phyloP scores from a whole-genome alignment of 2,329 filamentous ascomycete species.

The Colletotrichum gigasporum region DNA sequence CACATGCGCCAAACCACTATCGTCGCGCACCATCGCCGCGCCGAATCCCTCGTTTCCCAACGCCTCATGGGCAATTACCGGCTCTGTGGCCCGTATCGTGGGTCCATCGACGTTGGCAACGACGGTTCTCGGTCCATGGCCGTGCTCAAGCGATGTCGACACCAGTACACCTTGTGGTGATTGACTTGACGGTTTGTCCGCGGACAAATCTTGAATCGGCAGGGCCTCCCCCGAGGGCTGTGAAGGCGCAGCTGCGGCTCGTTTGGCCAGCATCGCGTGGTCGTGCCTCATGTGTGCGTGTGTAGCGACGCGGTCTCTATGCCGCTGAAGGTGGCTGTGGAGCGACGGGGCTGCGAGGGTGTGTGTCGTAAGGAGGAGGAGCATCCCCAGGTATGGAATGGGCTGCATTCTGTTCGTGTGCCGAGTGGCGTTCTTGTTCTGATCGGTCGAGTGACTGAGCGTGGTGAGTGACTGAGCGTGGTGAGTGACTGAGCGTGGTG shows the following conservation, averaged over 20 bases:
- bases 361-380: slow-evolving; percentile 15
- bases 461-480: not conserved
- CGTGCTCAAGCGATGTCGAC: not conserved
- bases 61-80: not conserved
- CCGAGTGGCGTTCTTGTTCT: not conserved
- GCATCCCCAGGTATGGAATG: slow-evolving; percentile 6
- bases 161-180: not conserved
- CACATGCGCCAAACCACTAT: not conserved
- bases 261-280: not conserved
- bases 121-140: not conserved
- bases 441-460: not conserved
- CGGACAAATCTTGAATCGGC: not conserved
- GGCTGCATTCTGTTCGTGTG: slow-evolving; percentile 16
- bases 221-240: not conserved
- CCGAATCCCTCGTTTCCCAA: not conserved
- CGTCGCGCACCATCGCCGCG: not conserved
- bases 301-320: slow-evolving; percentile 20
- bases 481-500: not conserved
- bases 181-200: not conserved
- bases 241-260: not conserved
- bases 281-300: slow-evolving; percentile 19
- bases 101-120: not conserved
- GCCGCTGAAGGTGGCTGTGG: slow-evolving; percentile 26
- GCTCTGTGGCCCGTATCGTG: not conserved
- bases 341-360: slow-evolving; percentile 16